Evolutionary conservation across 2,329 filamentous ascomycete genomes (phyloP), one percentile per base, ranked within the genome.

Genomic region (Penicillium sp.): DNA sequence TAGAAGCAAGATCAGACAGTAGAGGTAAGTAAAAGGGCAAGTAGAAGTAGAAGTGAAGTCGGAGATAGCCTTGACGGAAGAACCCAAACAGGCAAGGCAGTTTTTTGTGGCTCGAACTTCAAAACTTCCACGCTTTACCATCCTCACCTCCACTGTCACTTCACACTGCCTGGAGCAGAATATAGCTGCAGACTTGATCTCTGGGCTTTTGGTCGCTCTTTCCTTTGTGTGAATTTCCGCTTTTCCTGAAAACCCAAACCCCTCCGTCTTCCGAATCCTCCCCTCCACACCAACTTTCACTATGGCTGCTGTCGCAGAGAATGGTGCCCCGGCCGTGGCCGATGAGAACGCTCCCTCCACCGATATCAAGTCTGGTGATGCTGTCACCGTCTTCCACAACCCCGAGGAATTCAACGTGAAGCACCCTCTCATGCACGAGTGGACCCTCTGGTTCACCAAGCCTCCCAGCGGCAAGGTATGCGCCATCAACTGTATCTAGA

Each of bases 391-490:
- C 66, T 99, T 99, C 81, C 92, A 99, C 74, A 92, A 97, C 79
- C 89, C 94, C 67, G 89, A 97, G 64, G 97, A 99, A 83, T 99
- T 99, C 85, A 99, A 96, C 69, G 94, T 99, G 77, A 99, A 97
- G 84, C 94, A 99, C 76, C 93, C 92, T 63, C 84, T 99, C 57
- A 92, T 96, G 84, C 89, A 97, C 82, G 89, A 90, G 73, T 99
- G 94, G 94, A 97, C 94, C 55, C 82, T 99, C 53, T 99, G 95
- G 95, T 99, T 97, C 82, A 97, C 93, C 69, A 97, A 97, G 84
- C 93, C 94, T 50, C 89, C 93, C 41, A 95, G 88, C 73, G 92
- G 92, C 79, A 97, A 95, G 88, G 92, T 94, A 77, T 11, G 50
- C 18, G 50, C 47, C 11, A 13, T 32, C 13, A 56, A 80, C 22